phyloP scores from a whole-genome alignment of 129 eudicot species.

The Chrysanthemum seticuspe region DNA sequence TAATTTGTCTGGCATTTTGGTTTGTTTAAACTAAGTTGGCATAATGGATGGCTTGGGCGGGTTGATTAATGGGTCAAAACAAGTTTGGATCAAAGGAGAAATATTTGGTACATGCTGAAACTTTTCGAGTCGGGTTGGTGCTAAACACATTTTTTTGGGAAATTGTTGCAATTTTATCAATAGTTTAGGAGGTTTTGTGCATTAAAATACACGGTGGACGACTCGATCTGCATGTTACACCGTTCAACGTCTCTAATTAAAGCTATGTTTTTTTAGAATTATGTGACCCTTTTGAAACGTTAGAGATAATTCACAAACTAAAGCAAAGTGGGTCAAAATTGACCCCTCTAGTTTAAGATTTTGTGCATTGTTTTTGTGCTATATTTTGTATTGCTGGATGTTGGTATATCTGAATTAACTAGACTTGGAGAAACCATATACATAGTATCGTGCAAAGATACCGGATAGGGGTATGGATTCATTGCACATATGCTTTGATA shows the following conservation, averaged over 20 bases:
- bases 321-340: background rate
- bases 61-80: background rate
- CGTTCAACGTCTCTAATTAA: no score
- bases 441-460: background rate
- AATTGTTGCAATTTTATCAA: background rate
- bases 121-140: background rate
- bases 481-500: background rate
- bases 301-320: no score
- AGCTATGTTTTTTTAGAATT: background rate
- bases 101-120: constrained; percentile 1
- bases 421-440: background rate
- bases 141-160: background rate
- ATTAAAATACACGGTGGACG: background rate
- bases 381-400: background rate
- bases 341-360: background rate
- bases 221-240: background rate
- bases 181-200: background rate
- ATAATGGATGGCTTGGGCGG: background rate
- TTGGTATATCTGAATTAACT: background rate
- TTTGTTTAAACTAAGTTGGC: background rate
- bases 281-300: background rate
- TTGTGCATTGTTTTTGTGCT: background rate
- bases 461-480: background rate
- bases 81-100: background rate
- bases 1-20: constrained; percentile 2